Conservation (phyloP, 176 grass and related monocot species). For the Aegilops tauschii region DNA sequence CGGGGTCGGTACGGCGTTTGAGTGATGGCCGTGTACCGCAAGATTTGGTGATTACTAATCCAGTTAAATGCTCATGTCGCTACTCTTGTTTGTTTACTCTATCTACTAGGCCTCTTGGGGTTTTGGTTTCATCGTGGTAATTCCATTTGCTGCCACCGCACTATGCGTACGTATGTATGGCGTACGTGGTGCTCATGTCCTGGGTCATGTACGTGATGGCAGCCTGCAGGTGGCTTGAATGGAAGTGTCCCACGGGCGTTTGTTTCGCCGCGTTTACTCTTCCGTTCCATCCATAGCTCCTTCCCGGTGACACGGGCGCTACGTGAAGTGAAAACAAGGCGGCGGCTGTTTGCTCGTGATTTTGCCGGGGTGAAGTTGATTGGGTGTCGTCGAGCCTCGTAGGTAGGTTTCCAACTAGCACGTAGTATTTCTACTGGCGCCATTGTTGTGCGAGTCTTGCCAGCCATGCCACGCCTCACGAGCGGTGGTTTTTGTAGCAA, state of each 20-base stretch:
- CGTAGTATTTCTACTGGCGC: neutral
- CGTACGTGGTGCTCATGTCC: neutral
- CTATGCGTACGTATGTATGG: no score
- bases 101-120: no score
- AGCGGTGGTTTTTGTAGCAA: neutral
- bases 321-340: neutral
- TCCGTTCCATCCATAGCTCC: neutral
- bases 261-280: neutral
- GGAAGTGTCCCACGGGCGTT: neutral
- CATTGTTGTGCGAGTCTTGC: neutral
- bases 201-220: neutral
- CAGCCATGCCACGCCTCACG: neutral
- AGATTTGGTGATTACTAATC: conserved; percentile 9
- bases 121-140: neutral
- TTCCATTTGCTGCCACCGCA: neutral
- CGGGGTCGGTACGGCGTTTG: no score
- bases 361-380: neutral
- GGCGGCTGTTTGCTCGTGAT: neutral
- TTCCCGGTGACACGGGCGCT: neutral
- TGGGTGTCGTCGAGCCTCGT: neutral
- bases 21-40: neutral
- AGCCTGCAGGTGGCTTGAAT: neutral
- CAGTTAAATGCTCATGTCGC: conserved; percentile 6
- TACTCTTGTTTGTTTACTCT: neutral
- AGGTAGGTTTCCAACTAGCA: neutral